Conservation (phyloP, 2,329 filamentous ascomycete species). For the Aspergillus quadricinctus region DNA sequence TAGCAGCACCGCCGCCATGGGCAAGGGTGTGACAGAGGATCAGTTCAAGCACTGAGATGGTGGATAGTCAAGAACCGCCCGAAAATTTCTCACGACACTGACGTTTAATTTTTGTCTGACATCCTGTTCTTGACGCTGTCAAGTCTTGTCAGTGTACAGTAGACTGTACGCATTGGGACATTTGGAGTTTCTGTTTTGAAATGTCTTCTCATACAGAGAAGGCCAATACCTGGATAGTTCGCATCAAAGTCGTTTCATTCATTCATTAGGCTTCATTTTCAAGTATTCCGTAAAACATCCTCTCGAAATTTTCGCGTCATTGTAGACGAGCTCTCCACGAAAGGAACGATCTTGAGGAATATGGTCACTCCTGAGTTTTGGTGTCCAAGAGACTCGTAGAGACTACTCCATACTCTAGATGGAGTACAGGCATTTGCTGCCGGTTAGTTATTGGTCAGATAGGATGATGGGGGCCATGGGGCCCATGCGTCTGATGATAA, state of each 20-base stretch:
- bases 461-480: not conserved
- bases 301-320: not conserved
- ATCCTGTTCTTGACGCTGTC: not conserved
- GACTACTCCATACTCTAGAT: not conserved
- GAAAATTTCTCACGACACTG: not conserved
- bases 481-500: not conserved
- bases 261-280: not conserved
- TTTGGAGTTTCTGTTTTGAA: not conserved
- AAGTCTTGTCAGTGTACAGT: not conserved
- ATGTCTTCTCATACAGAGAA: not conserved
- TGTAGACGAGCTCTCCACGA: not conserved
- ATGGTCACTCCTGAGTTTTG: not conserved
- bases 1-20: slow-evolving; percentile 91
- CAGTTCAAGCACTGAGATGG: slow-evolving; percentile 65
- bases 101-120: slow-evolving; percentile 1
- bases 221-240: not conserved
- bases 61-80: not conserved
- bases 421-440: not conserved
- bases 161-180: not conserved
- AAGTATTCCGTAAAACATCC: not conserved
- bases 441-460: not conserved
- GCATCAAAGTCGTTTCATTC: not conserved
- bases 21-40: slow-evolving; percentile 94
- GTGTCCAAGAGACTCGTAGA: not conserved
- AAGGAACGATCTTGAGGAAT: not conserved